Percentiles rank a stretch among this genome's conserved stretches.
Conservation (phyloP, 176 grass and related monocot species). For the Avena atlantica region DNA sequence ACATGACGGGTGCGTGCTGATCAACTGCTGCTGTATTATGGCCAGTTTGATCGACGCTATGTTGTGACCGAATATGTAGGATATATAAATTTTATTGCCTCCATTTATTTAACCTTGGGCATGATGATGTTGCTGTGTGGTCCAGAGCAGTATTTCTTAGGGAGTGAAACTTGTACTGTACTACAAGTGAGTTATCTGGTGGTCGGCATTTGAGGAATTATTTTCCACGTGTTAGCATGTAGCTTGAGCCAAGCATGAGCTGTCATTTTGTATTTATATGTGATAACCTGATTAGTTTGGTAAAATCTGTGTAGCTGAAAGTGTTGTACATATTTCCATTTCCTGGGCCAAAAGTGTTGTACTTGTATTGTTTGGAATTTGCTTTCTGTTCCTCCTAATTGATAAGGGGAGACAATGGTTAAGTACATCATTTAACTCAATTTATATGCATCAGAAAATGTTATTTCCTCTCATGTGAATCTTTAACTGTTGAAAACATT, state of each 20-base stretch:
- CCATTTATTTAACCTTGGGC: constrained; percentile 57
- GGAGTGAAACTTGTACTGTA: constrained; percentile 15
- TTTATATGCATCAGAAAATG: no score
- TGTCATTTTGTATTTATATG: constrained; percentile 53
- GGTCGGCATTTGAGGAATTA: constrained; percentile 12
- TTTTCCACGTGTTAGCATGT: constrained; percentile 56
- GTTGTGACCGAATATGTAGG: constrained; percentile 52
- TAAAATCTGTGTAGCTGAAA: constrained; percentile 32
- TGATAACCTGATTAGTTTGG: constrained; percentile 33
- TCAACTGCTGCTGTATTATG: constrained; percentile 44
- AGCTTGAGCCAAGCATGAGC: constrained; percentile 40
- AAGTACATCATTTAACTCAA: no score
- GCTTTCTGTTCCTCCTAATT: neutral
- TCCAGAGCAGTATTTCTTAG: constrained; percentile 13
- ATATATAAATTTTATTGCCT: constrained; percentile 67
- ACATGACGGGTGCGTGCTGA: constrained; percentile 28
- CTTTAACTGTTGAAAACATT: no score
- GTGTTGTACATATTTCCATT: neutral
- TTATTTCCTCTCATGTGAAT: no score
- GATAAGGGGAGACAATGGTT: neutral
- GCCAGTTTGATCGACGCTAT: constrained; percentile 48
- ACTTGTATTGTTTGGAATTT: constrained; percentile 11
- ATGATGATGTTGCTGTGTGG: constrained; percentile 41
- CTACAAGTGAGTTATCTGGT: constrained; percentile 24
- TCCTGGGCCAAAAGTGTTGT: neutral